Evolutionary conservation across 208 protist genomes (phyloP).

Genomic region (Trypanosoma cruzi): DNA sequence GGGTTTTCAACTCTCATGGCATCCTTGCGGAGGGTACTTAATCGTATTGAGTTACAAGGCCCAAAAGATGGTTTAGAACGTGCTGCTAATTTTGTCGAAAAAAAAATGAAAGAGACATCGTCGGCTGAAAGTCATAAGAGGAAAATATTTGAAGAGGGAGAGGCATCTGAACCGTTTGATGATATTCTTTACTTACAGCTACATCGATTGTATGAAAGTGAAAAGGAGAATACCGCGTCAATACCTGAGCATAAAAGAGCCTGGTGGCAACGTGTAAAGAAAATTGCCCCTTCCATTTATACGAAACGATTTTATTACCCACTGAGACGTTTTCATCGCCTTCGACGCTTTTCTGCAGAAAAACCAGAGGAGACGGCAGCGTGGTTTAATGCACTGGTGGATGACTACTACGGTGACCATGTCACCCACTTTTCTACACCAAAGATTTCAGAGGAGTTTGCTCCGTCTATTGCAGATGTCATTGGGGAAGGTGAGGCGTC

Average conservation of each 20-base stretch:
- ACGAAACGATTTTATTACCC: constrained; percentile 39
- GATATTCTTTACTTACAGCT: constrained; percentile 30
- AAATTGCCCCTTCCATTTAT: constrained; percentile 13
- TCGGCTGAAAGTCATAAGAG: background rate
- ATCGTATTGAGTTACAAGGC: constrained; percentile 3
- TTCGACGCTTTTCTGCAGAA: constrained; percentile 37
- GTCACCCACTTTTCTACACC: constrained; percentile 15
- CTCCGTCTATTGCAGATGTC: background rate
- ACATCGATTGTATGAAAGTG: background rate
- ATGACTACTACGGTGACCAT: constrained; percentile 27
- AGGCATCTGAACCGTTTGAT: constrained; percentile 25
- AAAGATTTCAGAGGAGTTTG: background rate
- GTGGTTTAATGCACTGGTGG: constrained; percentile 53
- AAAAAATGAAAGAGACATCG: background rate
- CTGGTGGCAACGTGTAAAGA: background rate
- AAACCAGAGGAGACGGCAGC: constrained; percentile 30
- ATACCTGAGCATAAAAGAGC: background rate
- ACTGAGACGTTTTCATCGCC: constrained; percentile 40
- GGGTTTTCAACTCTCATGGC: background rate
- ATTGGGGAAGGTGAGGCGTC: background rate
- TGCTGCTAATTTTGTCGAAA: constrained; percentile 5
- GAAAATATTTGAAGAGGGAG: background rate
- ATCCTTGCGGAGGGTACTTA: background rate
- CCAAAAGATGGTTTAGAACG: constrained; percentile 3
- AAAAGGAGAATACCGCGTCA: background rate